phyloP scores from a whole-genome alignment of 2,329 filamentous ascomycete genomes.

The Cordyceps militaris region DNA sequence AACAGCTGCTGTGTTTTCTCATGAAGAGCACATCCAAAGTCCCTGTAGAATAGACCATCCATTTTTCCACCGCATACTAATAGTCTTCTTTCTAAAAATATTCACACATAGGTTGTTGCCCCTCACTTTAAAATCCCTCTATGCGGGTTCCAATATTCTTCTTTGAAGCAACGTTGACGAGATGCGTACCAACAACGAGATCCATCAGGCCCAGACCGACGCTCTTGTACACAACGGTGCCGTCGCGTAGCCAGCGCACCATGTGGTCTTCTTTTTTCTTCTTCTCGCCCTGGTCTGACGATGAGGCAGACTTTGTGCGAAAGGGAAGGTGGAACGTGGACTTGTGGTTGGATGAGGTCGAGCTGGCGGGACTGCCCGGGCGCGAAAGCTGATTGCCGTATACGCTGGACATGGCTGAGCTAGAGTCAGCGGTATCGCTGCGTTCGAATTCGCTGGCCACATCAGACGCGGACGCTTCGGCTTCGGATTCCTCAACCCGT shows the following conservation, averaged over 20 bases:
- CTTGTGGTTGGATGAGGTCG: slow-evolving; percentile 27
- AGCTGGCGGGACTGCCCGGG: slow-evolving; percentile 26
- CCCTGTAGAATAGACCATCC: no score
- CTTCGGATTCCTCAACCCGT: slow-evolving; percentile 33
- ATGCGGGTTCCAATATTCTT: slow-evolving; percentile 49
- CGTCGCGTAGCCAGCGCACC: slow-evolving; percentile 49
- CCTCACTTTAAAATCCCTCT: slow-evolving; percentile 41
- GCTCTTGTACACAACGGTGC: slow-evolving; percentile 63
- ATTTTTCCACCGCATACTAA: no score
- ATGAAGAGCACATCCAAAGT: no score
- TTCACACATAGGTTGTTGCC: not conserved
- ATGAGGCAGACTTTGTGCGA: slow-evolving; percentile 22
- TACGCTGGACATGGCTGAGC: slow-evolving; percentile 36
- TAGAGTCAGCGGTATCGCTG: slow-evolving; percentile 27
- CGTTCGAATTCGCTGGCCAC: slow-evolving; percentile 22
- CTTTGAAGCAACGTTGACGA: slow-evolving; percentile 48
- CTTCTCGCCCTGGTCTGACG: slow-evolving; percentile 25
- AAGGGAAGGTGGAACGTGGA: slow-evolving; percentile 27
- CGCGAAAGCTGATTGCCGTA: slow-evolving; percentile 24
- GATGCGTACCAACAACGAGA: slow-evolving; percentile 51
- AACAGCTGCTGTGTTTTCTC: no score
- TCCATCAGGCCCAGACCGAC: slow-evolving; percentile 63
- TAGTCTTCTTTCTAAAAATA: no score
- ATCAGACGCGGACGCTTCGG: slow-evolving; percentile 24
- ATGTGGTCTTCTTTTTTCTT: slow-evolving; percentile 43